These are phyloP conservation scores for Lathyrus oleraceus DNA, from an alignment of 306 rosid genomes.

Conservation along the genomic window DNA sequence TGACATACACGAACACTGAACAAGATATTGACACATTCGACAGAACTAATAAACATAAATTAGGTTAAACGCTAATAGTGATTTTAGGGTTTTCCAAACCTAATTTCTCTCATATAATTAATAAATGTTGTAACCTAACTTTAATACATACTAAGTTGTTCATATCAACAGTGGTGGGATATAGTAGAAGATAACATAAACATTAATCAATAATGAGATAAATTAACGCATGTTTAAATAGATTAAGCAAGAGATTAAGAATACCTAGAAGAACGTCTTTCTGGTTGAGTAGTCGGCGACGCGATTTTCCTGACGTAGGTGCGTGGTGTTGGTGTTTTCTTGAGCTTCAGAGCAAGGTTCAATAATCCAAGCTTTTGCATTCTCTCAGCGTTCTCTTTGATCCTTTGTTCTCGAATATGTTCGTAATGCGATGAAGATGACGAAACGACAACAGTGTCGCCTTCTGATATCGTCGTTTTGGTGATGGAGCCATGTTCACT, in stretches of 20 bases:
- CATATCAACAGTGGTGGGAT: background rate
- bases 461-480: constrained; percentile 2
- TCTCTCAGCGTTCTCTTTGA: constrained; percentile 72
- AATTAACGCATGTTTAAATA: background rate
- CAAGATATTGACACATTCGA: background rate
- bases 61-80: too few species aligned
- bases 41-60: too few species aligned
- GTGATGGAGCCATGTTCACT: background rate
- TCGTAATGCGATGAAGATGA: constrained; percentile 42
- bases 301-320: background rate
- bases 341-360: constrained; percentile 60
- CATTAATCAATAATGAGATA: background rate
- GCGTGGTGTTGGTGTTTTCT: constrained; percentile 14
- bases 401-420: constrained; percentile 59
- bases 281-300: background rate
- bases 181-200: background rate
- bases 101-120: background rate
- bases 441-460: background rate
- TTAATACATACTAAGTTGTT: background rate
- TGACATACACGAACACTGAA: background rate
- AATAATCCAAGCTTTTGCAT: constrained; percentile 63
- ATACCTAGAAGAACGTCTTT: constrained; percentile 78
- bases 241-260: background rate
- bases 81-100: background rate
- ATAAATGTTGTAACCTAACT: background rate